These are phyloP conservation scores for Lizanozyma gosingica DNA, from an alignment of 1,139 yeast genomes.

Conservation along the genomic window DNA sequence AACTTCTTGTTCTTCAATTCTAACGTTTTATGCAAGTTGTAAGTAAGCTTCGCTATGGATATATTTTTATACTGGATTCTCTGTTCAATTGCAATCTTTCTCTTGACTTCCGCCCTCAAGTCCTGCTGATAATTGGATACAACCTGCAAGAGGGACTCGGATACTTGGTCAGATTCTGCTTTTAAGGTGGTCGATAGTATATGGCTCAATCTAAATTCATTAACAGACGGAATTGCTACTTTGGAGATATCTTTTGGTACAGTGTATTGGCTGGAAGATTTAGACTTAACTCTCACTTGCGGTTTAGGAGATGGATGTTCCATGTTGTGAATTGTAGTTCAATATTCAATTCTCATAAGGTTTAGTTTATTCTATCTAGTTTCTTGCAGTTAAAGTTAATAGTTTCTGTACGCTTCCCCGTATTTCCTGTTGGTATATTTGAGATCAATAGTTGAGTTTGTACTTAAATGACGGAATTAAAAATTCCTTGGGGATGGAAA, in stretches of 20 bases:
- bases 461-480: too few species aligned
- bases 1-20: background rate
- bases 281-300: too few species aligned
- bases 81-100: conserved; percentile 28
- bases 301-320: too few species aligned
- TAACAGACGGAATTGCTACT: conserved; percentile 23
- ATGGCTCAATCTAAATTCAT: conserved; percentile 28
- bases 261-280: background rate
- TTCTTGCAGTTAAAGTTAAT: too few species aligned
- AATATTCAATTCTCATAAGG: too few species aligned
- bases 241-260: conserved; percentile 3
- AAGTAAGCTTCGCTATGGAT: conserved; percentile 19
- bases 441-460: too few species aligned
- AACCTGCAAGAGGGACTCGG: conserved; percentile 24
- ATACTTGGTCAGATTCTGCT: conserved; percentile 25
- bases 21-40: conserved; percentile 6
- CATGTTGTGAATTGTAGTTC: too few species aligned
- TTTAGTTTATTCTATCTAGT: too few species aligned
- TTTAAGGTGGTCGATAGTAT: conserved; percentile 24
- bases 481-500: too few species aligned
- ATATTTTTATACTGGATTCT: conserved; percentile 28
- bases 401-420: too few species aligned
- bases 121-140: conserved; percentile 32
- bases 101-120: conserved; percentile 27
- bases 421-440: too few species aligned